A percentile compares a stretch with the other conserved stretches of the same genome.
phyloP scores from a whole-genome alignment of 2,329 filamentous ascomycete species.

The Sarocladium kiliense region DNA sequence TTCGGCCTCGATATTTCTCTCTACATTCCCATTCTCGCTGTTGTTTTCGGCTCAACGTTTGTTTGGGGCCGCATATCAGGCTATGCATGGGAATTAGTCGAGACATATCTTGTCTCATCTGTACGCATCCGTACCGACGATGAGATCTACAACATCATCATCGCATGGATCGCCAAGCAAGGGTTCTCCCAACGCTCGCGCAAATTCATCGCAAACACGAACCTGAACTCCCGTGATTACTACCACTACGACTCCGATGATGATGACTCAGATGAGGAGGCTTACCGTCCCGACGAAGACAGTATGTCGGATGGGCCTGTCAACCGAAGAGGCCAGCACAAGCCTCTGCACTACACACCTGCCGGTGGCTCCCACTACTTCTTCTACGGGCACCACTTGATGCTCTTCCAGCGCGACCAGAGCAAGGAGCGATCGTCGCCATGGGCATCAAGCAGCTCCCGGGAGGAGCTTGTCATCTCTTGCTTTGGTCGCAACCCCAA shows the following conservation, averaged over 20 bases:
- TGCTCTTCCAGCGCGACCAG: conserved; percentile 52
- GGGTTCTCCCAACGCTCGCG: conserved; percentile 54
- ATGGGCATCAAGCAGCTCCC: conserved; percentile 19
- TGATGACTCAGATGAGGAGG: conserved; percentile 33
- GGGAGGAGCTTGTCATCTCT: conserved; percentile 55
- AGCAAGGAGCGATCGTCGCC: conserved; percentile 34
- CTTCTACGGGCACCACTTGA: conserved; percentile 54
- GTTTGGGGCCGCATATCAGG: conserved; percentile 47
- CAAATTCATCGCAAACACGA: conserved; percentile 61
- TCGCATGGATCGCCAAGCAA: conserved; percentile 64
- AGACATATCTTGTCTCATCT: conserved; percentile 56
- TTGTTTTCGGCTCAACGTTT: conserved; percentile 42
- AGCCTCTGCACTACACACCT: conserved; percentile 58
- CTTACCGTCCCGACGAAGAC: conserved; percentile 18
- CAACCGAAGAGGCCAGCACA: conserved; percentile 31
- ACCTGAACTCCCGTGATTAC: conserved; percentile 45
- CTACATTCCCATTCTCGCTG: conserved; percentile 55
- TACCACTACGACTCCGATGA: conserved; percentile 42
- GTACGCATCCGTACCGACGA: conserved; percentile 65
- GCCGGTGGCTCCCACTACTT: conserved; percentile 64
- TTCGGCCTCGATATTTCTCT: conserved; percentile 56
- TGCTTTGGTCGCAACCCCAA: conserved; percentile 57
- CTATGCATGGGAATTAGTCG: conserved; percentile 42
- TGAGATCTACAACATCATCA: conserved; percentile 67
- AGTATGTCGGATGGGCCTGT: conserved; percentile 20